Evolutionary conservation across 2,329 filamentous ascomycete species (phyloP).

Genomic region (Penicillium sp.): DNA sequence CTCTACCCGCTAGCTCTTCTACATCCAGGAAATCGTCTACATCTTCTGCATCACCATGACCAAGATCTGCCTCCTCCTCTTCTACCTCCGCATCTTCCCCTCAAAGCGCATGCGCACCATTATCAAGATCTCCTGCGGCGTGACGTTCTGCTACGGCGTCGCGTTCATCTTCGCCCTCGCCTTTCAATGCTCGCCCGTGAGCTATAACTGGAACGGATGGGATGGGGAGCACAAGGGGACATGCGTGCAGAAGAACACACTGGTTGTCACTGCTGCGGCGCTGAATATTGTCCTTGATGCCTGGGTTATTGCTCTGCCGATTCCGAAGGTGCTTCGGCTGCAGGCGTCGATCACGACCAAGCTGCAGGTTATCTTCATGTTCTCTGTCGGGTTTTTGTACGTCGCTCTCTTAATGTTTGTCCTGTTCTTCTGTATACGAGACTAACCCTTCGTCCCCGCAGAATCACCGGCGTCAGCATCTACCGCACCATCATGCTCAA

Average conservation of each 20-base stretch:
- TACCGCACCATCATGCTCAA: conserved; percentile 1
- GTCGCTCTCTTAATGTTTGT: not conserved
- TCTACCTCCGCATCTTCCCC: not conserved
- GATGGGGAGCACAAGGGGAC: not conserved
- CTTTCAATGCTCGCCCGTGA: not conserved
- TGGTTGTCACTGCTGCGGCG: not conserved
- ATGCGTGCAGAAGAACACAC: not conserved
- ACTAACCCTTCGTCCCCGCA: not conserved
- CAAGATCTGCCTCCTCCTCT: not conserved
- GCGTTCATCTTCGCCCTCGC: not conserved
- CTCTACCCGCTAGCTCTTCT: not conserved
- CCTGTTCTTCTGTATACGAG: not conserved
- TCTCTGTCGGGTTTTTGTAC: not conserved
- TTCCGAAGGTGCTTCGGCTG: not conserved
- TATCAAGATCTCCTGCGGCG: not conserved
- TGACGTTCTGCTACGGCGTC: not conserved
- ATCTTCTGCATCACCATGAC: not conserved
- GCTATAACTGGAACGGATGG: not conserved
- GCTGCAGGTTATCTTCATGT: not conserved
- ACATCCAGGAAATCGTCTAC: not conserved
- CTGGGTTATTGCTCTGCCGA: not conserved
- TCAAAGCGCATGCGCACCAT: not conserved
- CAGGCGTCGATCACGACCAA: not conserved
- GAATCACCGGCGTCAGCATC: not conserved
- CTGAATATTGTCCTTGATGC: not conserved